Evolutionary conservation across 495 filamentous ascomycete species (phyloP).

Genomic region (Cryomyces minteri): DNA sequence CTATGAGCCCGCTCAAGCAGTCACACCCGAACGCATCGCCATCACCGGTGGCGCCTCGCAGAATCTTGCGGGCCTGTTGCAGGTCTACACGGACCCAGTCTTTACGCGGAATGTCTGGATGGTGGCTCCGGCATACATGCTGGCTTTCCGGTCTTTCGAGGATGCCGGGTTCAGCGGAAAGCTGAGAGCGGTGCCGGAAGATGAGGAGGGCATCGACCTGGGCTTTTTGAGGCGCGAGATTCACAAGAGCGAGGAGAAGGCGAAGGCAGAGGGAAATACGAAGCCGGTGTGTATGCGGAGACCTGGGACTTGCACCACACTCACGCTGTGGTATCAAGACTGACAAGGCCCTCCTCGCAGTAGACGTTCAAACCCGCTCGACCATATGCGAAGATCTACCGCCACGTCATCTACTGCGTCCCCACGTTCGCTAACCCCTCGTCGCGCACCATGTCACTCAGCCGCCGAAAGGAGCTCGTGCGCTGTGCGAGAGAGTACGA

Average conservation of each 20-base stretch:
- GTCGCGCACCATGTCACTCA: conserved; percentile 48
- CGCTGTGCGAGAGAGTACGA: conserved; percentile 51
- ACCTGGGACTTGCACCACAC: too few species aligned
- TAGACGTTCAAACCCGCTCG: conserved; percentile 12
- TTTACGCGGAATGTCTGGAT: conserved; percentile 65
- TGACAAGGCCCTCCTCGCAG: too few species aligned
- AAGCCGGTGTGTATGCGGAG: conserved; percentile 12
- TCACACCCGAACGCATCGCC: conserved; percentile 38
- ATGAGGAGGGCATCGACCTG: conserved; percentile 55
- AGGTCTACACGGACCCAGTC: conserved; percentile 56
- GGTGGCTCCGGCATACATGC: conserved; percentile 62
- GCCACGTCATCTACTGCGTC: conserved; percentile 67
- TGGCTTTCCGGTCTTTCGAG: conserved; percentile 61
- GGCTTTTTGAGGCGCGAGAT: conserved; percentile 30
- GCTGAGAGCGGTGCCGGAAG: conserved; percentile 49
- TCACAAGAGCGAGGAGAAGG: conserved; percentile 22
- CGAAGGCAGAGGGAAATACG: conserved; percentile 11
- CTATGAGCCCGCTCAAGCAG: conserved; percentile 27
- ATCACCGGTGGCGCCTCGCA: conserved; percentile 71
- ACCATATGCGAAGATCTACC: conserved; percentile 46
- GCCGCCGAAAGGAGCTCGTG: conserved; percentile 41
- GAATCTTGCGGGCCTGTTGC: conserved; percentile 51
- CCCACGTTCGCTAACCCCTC: conserved; percentile 75
- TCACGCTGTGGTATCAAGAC: too few species aligned
- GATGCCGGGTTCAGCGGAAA: conserved; percentile 50